phyloP scores from a whole-genome alignment of 441 rosid species.

The Mallotus repandus region DNA sequence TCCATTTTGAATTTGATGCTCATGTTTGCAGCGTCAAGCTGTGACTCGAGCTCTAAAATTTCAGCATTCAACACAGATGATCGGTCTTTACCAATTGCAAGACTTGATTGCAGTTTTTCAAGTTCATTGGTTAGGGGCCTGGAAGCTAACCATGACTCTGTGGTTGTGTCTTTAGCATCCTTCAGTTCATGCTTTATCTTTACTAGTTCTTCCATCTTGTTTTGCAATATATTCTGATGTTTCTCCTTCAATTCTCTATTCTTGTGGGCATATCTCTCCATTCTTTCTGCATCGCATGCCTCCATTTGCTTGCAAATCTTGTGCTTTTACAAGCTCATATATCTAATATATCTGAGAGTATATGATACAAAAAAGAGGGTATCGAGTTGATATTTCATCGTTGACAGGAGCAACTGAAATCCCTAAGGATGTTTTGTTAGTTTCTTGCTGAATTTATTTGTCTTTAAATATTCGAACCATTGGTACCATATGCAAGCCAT shows the following conservation, averaged over 20 bases:
- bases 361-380: neutral
- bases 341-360: neutral
- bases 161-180: slow-evolving; percentile 41
- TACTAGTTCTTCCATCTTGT: slow-evolving; percentile 33
- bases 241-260: slow-evolving; percentile 8
- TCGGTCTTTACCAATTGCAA: slow-evolving; percentile 32
- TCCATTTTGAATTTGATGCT: slow-evolving; percentile 15
- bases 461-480: neutral
- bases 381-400: neutral
- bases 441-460: neutral
- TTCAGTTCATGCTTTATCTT: slow-evolving; percentile 35
- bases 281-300: neutral
- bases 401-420: slow-evolving; percentile 7
- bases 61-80: slow-evolving; percentile 27
- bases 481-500: neutral
- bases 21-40: slow-evolving; percentile 30
- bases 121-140: slow-evolving; percentile 37
- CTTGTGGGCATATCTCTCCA: neutral
- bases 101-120: slow-evolving; percentile 38
- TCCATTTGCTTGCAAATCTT: slow-evolving; percentile 15
- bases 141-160: slow-evolving; percentile 31
- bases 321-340: neutral
- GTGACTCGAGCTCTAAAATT: slow-evolving; percentile 36
- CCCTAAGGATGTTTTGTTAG: neutral
- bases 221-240: slow-evolving; percentile 17